Evolutionary conservation across 768 basidiomycete species (phyloP).

Genomic region (Amanita inopinata): DNA sequence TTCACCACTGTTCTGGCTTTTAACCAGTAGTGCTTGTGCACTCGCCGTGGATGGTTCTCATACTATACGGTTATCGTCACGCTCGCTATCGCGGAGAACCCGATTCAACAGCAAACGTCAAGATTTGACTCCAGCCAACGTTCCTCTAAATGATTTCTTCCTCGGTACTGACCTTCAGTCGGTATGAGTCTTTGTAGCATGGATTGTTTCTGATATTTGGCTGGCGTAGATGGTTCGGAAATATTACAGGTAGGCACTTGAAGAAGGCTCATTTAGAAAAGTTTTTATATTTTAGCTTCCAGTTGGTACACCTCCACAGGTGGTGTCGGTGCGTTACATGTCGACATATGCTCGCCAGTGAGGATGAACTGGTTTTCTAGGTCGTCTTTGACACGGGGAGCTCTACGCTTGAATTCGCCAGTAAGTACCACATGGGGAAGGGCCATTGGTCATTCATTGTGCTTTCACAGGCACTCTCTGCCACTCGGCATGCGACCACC

Average conservation of each 20-base stretch:
- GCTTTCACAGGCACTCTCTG: constrained; percentile 32
- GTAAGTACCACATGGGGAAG: constrained; percentile 18
- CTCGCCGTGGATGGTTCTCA: constrained; percentile 17
- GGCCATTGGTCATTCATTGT: background rate
- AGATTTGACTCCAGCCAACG: constrained; percentile 27
- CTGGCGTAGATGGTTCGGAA: constrained; percentile 39
- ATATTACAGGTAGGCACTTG: constrained; percentile 30
- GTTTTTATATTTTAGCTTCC: background rate
- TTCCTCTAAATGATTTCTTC: constrained; percentile 44
- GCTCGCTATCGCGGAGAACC: constrained; percentile 14
- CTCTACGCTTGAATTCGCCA: constrained; percentile 36
- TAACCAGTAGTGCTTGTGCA: constrained; percentile 2
- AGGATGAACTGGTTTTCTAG: no score
- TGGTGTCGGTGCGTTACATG: constrained; percentile 22
- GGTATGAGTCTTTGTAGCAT: constrained; percentile 15
- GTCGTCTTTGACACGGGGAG: constrained; percentile 56
- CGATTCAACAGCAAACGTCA: constrained; percentile 20
- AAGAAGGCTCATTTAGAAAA: background rate
- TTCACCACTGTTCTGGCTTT: background rate
- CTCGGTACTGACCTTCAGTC: constrained; percentile 50
- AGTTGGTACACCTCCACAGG: constrained; percentile 49
- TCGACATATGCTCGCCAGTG: no score
- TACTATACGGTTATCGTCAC: constrained; percentile 23
- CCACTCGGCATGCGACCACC: constrained; percentile 30
- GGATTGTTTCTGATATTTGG: constrained; percentile 1